Base-by-base conservation (phyloP, 768 basidiomycete genomes). In the Kwoniella bestiolae region DNA sequence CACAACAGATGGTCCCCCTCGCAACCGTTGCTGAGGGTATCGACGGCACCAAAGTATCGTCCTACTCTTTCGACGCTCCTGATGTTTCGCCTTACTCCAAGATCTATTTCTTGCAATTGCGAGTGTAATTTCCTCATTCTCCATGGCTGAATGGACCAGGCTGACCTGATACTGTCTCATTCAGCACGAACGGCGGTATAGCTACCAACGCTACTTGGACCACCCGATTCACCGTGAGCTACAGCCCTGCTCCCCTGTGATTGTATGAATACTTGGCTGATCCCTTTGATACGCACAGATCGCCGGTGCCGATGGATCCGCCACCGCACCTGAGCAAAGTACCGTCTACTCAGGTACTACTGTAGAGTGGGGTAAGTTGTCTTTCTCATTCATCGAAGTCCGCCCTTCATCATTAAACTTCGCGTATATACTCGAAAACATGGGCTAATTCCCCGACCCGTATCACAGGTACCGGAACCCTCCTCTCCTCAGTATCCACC, bases 41-140 rank as follows among this genome's bases (percentile, higher is more conserved):
- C 61, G 74, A 78, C 64, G 76, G 72, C 21, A 75, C 76, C 8
- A 70, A 61, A 11, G 63, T 66, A 29, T 67, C 56, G 3, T 68
- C 72, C 2, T 73, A 70, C 45, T 57, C 67, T 14, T 60, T 66
- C 49, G 49, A 56, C n/a, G 73, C 69, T 18, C 78, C 78, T 21
- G 73, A 70, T 5, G 78, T 79, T 23, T 56, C 69, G 16, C 78
- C 78, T 21, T 65, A 76, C 58, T 68, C 76, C 50, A 69, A 72
- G 65, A 79, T 79, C 64, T 79, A 79, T 68, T 79, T 79, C 63
- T 69, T 78, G 60, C 78, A 79, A 52, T 79, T 79, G 72, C 70
- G 44, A 41, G 72, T 73, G n/a, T n/a, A n/a, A n/a, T n/a, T n/a
- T n/a, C n/a, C n/a, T n/a, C n/a, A n/a, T n/a, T n/a, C n/a, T n/a